A percentile compares a stretch with the other conserved stretches of the same genome.
Evolutionary conservation across 805 yeast species (phyloP).

Genomic region (Kodamaea jinghongensis): DNA sequence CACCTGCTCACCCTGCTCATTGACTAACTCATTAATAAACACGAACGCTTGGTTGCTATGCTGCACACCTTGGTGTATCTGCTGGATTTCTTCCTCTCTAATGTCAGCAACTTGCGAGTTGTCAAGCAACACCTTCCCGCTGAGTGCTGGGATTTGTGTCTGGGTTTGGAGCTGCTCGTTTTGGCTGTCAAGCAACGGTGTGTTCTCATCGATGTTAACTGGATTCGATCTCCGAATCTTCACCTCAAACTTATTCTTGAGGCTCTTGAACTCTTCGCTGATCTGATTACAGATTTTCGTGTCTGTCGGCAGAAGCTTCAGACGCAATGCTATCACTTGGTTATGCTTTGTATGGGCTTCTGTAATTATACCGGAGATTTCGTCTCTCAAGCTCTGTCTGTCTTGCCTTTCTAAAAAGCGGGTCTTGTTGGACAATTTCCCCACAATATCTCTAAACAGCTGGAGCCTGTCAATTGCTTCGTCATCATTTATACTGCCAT

Average conservation of each 20-base stretch:
- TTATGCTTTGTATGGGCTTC: no score
- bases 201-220: conserved; percentile 24
- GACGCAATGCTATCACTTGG: no score
- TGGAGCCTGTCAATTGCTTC: conserved; percentile 42
- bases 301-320: no score
- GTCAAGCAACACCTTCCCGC: conserved; percentile 50
- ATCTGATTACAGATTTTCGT: no score
- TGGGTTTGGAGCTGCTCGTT: conserved; percentile 33
- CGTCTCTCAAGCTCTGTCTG: no score
- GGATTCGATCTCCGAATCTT: no score
- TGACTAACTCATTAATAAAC: conserved; percentile 62
- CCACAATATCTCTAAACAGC: conserved; percentile 24
- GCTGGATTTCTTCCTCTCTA: conserved; percentile 67
- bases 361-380: no score
- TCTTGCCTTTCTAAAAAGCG: no score
- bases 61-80: conserved; percentile 71
- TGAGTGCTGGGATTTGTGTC: conserved; percentile 22
- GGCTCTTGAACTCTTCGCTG: no score
- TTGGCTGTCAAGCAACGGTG: conserved; percentile 38
- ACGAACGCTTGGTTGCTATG: conserved; percentile 67
- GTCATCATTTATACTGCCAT: conserved; percentile 3
- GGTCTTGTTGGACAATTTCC: no score
- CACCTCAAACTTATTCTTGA: no score
- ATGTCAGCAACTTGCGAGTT: conserved; percentile 67
- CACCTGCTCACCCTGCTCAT: conserved; percentile 81